Evolutionary conservation across 2,329 filamentous ascomycete genomes (phyloP).

Genomic region (Amylocarpus encephaloides): DNA sequence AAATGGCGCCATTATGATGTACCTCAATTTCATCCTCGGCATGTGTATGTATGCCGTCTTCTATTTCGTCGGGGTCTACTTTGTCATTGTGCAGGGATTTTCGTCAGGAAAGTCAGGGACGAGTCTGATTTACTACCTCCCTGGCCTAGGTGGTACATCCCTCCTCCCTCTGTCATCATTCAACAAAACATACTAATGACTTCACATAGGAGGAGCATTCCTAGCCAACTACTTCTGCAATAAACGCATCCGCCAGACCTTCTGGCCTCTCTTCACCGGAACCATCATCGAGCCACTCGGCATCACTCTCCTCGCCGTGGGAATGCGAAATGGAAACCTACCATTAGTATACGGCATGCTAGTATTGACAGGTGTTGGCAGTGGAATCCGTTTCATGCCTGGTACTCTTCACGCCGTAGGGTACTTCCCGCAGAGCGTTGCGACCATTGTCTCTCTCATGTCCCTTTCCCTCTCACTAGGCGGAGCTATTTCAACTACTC

Average conservation of each 20-base stretch:
- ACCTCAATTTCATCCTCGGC: constrained; percentile 54
- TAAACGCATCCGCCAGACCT: constrained; percentile 50
- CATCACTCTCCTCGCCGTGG: constrained; percentile 51
- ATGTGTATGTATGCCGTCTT: constrained; percentile 47
- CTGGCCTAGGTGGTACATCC: constrained; percentile 50
- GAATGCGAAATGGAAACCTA: constrained; percentile 43
- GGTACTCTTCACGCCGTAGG: constrained; percentile 54
- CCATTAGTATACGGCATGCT: constrained; percentile 59
- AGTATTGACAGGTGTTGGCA: constrained; percentile 55
- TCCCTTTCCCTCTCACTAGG: constrained; percentile 54
- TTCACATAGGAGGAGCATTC: constrained; percentile 26
- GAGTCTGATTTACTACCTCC: constrained; percentile 57
- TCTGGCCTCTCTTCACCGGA: constrained; percentile 50
- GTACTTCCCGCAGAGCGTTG: constrained; percentile 51
- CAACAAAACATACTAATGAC: neutral
- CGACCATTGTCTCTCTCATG: constrained; percentile 53
- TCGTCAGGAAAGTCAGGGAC: constrained; percentile 44
- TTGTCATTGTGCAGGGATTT: constrained; percentile 53
- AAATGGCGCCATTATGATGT: constrained; percentile 56
- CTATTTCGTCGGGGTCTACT: constrained; percentile 65
- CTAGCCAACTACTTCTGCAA: constrained; percentile 47
- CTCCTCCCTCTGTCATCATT: neutral
- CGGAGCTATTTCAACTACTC: constrained; percentile 56
- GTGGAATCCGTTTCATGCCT: constrained; percentile 60
- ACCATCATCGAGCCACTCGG: constrained; percentile 51